These are phyloP conservation scores for Elaeis guineensis DNA, from an alignment of 176 grass and related monocot genomes.

Conservation along the genomic window DNA sequence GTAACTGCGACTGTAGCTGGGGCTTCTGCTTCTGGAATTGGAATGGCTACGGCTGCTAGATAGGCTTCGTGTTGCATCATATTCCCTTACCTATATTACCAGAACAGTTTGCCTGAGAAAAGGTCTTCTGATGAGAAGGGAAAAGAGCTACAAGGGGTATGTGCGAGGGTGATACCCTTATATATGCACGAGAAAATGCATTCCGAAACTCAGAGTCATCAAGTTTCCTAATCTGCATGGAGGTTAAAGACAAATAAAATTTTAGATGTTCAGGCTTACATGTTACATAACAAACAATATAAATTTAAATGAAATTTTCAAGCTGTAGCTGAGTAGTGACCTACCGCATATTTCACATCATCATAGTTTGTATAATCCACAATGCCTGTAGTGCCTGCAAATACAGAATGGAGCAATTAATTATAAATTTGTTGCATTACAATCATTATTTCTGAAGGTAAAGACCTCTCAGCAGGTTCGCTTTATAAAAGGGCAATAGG, in stretches of 20 bases:
- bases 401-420: conserved; percentile 7
- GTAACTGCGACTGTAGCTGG: background rate
- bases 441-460: no score
- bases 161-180: conserved; percentile 46
- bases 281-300: no score
- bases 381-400: conserved; percentile 69
- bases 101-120: no score
- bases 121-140: no score
- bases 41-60: conserved; percentile 54
- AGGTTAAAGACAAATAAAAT: no score
- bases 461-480: no score
- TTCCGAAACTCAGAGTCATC: conserved; percentile 95
- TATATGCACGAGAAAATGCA: conserved; percentile 77
- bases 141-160: background rate
- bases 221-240: conserved; percentile 73
- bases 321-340: background rate
- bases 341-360: conserved; percentile 99
- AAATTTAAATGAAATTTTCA: no score
- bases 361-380: conserved; percentile 95
- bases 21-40: conserved; percentile 51
- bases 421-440: no score
- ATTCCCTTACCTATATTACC: conserved; percentile 59
- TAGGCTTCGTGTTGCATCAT: conserved; percentile 41
- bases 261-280: no score
- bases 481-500: no score